Evolutionary conservation across 371 early-diverging fungal species (phyloP).

Genomic region (Funneliformis caledonium): DNA sequence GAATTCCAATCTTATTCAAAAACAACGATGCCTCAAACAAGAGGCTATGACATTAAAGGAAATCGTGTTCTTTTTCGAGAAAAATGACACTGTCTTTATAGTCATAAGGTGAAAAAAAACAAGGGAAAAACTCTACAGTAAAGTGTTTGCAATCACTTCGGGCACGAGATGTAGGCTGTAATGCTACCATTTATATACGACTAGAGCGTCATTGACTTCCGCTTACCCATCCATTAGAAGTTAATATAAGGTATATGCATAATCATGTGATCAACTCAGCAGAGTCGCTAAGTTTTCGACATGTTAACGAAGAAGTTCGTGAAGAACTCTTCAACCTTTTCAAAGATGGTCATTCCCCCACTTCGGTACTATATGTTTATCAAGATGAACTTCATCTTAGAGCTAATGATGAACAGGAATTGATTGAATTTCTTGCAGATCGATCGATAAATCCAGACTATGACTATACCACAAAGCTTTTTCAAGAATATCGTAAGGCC

Average conservation of each 20-base stretch:
- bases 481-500: no score
- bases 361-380: background rate
- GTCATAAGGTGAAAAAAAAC: background rate
- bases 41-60: background rate
- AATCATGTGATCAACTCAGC: slow-evolving; percentile 17
- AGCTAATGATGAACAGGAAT: background rate
- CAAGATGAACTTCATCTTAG: background rate
- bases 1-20: slow-evolving; percentile 12
- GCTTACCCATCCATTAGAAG: background rate
- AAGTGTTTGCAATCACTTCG: background rate
- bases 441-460: no score
- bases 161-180: background rate
- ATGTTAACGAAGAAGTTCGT: background rate
- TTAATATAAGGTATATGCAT: background rate
- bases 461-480: no score
- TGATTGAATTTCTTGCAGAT: no score
- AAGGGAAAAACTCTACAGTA: background rate
- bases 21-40: background rate
- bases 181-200: background rate
- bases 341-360: no score
- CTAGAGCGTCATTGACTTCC: background rate
- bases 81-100: background rate
- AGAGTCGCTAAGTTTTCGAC: background rate
- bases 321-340: background rate
- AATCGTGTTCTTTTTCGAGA: no score